Evolutionary conservation across 148 eudicot genomes (phyloP), one percentile per base, ranked within the genome.

Genomic region (Gaultheria prostrata): DNA sequence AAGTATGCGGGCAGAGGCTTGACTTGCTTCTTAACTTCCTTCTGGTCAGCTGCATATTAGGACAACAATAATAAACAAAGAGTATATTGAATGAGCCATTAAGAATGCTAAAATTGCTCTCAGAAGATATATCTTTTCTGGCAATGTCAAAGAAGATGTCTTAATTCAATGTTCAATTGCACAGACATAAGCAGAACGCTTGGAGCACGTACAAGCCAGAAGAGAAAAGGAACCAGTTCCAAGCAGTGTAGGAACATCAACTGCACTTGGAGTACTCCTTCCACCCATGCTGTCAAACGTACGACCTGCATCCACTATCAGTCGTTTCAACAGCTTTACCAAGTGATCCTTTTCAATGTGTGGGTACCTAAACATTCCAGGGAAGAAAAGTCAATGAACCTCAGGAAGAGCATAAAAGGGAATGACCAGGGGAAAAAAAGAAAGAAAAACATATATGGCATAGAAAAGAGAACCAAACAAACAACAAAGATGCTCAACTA

Each of bases 151-250:
- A 67, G 35, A 67, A 67, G 39, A 63, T 63, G 32, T 28, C 72
- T 30, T 13, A 30, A 67, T 67, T 67, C 46, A 39, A 53, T 56
- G 46, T 9, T 67, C 24, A 28, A 26, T 61, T 2, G 43, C 8
- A 28, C 35, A 48, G 24, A 49, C 45, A 82, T 18, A 45, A 76
- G 59, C 54, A 21, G 30, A 76, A 50, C 21, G 18, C 18, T 57
- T 76, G 50, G 56, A 74, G 59, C 24, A 84, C 93, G 79, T 92
- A 92, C 98, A 84, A 70, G 89, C 85, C 85, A 97, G 91, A 88
- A 97, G 94, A 71, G 99, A 92, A 87, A 95, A 97, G 84, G 94
- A 86, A 80, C 94, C 98, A 82, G 89, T 91, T 84, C 99, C 98
- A 83, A 97, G 90, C 87, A 97, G 88, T 71, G 99, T 95, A 77